phyloP scores from a whole-genome alignment of 345 rosid genomes.

The Eucalyptus regnans region DNA sequence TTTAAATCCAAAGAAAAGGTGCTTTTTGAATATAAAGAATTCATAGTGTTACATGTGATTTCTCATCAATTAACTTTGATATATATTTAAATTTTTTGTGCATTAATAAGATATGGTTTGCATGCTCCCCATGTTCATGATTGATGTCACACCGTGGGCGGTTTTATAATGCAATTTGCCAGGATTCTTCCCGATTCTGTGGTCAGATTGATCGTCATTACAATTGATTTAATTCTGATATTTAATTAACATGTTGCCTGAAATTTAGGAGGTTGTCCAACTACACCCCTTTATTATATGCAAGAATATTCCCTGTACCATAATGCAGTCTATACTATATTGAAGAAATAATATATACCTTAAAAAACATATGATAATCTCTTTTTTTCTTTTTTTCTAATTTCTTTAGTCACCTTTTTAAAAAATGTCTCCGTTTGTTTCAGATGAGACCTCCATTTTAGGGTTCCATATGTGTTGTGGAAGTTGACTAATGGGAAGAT shows the following conservation, averaged over 20 bases:
- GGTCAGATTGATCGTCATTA: neutral
- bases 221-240: neutral
- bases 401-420: neutral
- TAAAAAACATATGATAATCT: neutral
- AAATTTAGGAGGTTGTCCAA: neutral
- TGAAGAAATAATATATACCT: neutral
- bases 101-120: neutral
- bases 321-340: neutral
- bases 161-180: neutral
- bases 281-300: neutral
- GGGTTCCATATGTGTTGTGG: neutral
- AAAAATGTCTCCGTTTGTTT: neutral
- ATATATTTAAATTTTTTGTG: neutral
- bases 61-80: neutral
- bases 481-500: neutral
- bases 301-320: neutral
- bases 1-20: neutral
- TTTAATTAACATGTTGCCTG: neutral
- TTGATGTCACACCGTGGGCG: neutral
- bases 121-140: neutral
- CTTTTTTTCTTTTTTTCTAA: neutral
- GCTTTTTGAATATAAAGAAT: neutral
- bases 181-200: neutral
- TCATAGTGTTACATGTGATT: neutral
- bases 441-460: neutral